Conservation (phyloP, 73 alveolate species). For the Breviolum minutum region DNA sequence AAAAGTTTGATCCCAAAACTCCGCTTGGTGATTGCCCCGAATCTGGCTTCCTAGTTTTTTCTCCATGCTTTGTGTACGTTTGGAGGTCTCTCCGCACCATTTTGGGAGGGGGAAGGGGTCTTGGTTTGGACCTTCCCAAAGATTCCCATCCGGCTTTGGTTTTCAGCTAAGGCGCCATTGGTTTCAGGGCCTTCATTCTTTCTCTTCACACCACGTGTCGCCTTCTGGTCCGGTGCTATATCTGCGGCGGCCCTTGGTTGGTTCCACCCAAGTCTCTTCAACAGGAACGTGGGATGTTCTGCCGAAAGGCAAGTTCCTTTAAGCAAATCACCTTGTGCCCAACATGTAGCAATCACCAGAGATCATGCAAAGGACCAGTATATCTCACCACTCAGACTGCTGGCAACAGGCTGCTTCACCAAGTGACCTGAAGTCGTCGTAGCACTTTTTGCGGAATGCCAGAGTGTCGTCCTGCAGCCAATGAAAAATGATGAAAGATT, state of each 20-base stretch:
- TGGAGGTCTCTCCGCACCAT: too few species aligned
- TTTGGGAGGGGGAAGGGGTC: too few species aligned
- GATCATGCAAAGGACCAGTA: too few species aligned
- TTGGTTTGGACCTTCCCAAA: too few species aligned
- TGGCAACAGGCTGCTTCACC: neutral
- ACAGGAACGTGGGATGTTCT: too few species aligned
- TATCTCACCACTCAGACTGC: too few species aligned
- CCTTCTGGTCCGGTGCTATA: neutral
- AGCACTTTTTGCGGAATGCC: constrained; percentile 25
- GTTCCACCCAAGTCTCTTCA: neutral
- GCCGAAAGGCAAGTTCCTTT: too few species aligned
- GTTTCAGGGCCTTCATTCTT: neutral
- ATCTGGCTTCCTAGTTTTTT: neutral
- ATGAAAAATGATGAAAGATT: neutral
- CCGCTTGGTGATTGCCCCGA: neutral
- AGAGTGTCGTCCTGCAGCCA: neutral
- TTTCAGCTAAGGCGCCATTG: too few species aligned
- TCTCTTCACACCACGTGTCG: constrained; percentile 5
- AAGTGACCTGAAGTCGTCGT: neutral
- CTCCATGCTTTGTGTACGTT: neutral
- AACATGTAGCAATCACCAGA: too few species aligned
- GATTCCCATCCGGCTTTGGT: too few species aligned
- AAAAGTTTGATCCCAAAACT: too few species aligned
- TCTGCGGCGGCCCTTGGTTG: neutral
- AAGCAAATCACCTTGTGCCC: too few species aligned